Evolutionary conservation across 495 filamentous ascomycete genomes (phyloP).

Genomic region (Elaphomyces granulatus): DNA sequence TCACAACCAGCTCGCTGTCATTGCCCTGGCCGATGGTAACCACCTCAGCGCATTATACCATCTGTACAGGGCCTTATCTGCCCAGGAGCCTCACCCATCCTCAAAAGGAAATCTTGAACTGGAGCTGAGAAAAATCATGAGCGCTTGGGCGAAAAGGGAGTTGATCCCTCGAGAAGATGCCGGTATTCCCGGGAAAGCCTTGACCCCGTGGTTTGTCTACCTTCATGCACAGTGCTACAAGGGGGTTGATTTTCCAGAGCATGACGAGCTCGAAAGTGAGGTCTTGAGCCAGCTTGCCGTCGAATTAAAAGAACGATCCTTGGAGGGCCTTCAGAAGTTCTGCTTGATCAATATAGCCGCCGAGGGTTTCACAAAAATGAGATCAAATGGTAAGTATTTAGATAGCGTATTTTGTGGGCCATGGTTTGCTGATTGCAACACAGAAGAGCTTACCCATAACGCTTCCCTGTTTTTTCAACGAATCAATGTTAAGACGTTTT

Average conservation of each 20-base stretch:
- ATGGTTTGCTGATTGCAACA: neutral
- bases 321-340: constrained; percentile 60
- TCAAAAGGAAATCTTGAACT: constrained; percentile 63
- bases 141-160: constrained; percentile 44
- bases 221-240: constrained; percentile 75
- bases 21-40: constrained; percentile 57
- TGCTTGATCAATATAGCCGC: constrained; percentile 77
- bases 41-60: constrained; percentile 78
- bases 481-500: constrained; percentile 71
- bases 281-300: constrained; percentile 62
- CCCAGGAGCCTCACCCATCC: constrained; percentile 54
- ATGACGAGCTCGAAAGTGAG: constrained; percentile 76
- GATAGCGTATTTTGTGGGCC: neutral
- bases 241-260: constrained; percentile 52
- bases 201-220: constrained; percentile 72
- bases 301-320: constrained; percentile 53
- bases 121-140: constrained; percentile 60
- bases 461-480: constrained; percentile 61
- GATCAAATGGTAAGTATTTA: constrained; percentile 41
- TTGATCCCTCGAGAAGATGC: constrained; percentile 39
- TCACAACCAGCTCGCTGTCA: constrained; percentile 80
- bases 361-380: constrained; percentile 51
- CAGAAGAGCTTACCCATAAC: constrained; percentile 29
- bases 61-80: constrained; percentile 66
- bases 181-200: constrained; percentile 33